These are phyloP conservation scores for Ogataea parapolymorpha DNA, from an alignment of 805 yeast species.

Conservation along the genomic window DNA sequence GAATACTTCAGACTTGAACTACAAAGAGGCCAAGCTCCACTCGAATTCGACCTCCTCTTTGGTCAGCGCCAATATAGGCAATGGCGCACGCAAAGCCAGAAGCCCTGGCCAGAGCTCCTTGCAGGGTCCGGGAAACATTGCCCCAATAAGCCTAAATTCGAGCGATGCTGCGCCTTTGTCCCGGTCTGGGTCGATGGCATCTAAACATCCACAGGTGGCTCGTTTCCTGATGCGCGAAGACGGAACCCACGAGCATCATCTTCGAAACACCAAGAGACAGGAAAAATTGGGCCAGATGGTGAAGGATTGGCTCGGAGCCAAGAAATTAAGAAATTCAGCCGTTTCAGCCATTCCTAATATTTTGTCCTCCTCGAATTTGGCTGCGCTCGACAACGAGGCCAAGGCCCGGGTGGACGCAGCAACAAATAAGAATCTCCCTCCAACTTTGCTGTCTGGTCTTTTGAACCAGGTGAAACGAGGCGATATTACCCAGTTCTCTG, in stretches of 20 bases:
- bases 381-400: conserved; percentile 28
- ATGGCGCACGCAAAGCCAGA: conserved; percentile 1
- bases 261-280: conserved; percentile 72
- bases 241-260: conserved; percentile 77
- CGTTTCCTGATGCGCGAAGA: conserved; percentile 58
- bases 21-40: conserved; percentile 1
- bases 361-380: conserved; percentile 35
- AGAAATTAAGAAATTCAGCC: conserved; percentile 66
- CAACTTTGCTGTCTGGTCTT: conserved; percentile 67
- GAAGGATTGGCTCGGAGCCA: conserved; percentile 72
- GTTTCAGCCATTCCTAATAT: conserved; percentile 71
- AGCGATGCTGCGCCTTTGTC: conserved; percentile 9
- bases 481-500: conserved; percentile 31
- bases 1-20: not conserved
- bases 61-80: conserved; percentile 3
- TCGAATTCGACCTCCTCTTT: conserved; percentile 11
- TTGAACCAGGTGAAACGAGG: conserved; percentile 51
- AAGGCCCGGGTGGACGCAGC: conserved; percentile 26
- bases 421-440: conserved; percentile 41
- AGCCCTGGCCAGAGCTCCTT: conserved; percentile 3
- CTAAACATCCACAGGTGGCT: conserved; percentile 25
- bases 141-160: conserved; percentile 8
- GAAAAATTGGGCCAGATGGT: conserved; percentile 73
- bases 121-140: not conserved
- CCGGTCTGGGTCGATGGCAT: conserved; percentile 18